Conservation (phyloP, 2,329 filamentous ascomycete genomes). For the Botrytis galanthina region DNA sequence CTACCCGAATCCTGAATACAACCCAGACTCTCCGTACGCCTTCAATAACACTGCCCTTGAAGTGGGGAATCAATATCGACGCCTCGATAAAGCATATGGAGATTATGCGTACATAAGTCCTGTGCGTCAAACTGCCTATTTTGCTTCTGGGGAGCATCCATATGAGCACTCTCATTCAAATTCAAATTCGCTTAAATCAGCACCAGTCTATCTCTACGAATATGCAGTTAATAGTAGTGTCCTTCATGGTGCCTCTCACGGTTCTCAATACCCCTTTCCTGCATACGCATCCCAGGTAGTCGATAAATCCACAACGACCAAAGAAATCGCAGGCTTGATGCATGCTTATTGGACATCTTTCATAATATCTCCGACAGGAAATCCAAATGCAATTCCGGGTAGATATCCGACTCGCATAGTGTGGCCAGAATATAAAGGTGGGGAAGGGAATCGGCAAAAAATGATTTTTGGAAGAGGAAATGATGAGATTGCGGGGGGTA, state of each 20-base stretch:
- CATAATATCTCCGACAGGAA: constrained; percentile 30
- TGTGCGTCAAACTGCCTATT: constrained; percentile 57
- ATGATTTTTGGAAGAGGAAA: constrained; percentile 60
- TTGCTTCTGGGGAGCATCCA: constrained; percentile 32
- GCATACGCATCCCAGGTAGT: constrained; percentile 39
- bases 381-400: constrained; percentile 35
- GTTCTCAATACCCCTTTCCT: constrained; percentile 45
- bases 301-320: constrained; percentile 20
- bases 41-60: constrained; percentile 18
- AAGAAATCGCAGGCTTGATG: constrained; percentile 32
- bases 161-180: background rate
- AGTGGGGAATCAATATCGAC: constrained; percentile 54
- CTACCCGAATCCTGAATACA: constrained; percentile 58
- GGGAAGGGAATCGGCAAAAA: constrained; percentile 21
- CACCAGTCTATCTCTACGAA: constrained; percentile 56
- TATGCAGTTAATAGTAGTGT: constrained; percentile 49
- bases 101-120: constrained; percentile 66
- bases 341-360: constrained; percentile 39
- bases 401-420: constrained; percentile 1
- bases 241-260: constrained; percentile 44
- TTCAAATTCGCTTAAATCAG: background rate
- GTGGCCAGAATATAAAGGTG: constrained; percentile 30
- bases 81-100: constrained; percentile 59
- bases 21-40: constrained; percentile 36
- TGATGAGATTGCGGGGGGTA: constrained; percentile 48